Evolutionary conservation across 2,329 filamentous ascomycete species (phyloP).

Genomic region (Penicillium sp.): DNA sequence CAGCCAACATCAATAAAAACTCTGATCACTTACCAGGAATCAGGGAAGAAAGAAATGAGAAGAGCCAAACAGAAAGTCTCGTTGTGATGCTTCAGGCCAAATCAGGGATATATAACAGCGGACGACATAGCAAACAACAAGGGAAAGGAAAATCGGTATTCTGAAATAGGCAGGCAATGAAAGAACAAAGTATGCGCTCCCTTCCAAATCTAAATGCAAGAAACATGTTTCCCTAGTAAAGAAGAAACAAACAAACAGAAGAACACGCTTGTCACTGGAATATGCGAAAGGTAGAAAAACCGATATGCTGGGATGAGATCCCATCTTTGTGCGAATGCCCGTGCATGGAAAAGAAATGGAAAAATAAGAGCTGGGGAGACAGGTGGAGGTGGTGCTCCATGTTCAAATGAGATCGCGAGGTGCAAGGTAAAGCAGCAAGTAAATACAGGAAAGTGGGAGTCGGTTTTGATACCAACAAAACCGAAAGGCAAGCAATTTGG

Average conservation of each 20-base stretch:
- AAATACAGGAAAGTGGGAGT: not conserved
- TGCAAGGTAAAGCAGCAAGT: not conserved
- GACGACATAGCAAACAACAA: constrained; percentile 16
- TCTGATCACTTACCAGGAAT: not conserved
- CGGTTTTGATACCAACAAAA: not conserved
- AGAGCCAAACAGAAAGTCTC: constrained; percentile 8
- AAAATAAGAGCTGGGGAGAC: not conserved
- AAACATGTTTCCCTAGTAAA: constrained; percentile 14
- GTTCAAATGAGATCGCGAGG: not conserved
- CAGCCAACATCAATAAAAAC: not conserved
- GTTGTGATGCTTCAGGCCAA: constrained; percentile 26
- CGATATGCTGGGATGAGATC: constrained; percentile 17
- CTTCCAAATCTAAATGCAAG: constrained; percentile 28
- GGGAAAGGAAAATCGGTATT: constrained; percentile 12
- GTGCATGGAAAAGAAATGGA: constrained; percentile 4
- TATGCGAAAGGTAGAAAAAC: constrained; percentile 23
- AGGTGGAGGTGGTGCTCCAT: not conserved
- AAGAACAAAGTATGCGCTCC: constrained; percentile 20
- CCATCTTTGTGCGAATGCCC: constrained; percentile 8
- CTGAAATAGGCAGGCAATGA: constrained; percentile 13
- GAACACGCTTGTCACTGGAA: constrained; percentile 25
- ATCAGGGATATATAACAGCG: constrained; percentile 28
- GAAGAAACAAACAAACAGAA: constrained; percentile 12
- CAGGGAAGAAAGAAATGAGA: constrained; percentile 2
- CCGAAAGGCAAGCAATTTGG: not conserved